phyloP scores from a whole-genome alignment of 805 yeast genomes.

The Sporopachydermia quercuum region DNA sequence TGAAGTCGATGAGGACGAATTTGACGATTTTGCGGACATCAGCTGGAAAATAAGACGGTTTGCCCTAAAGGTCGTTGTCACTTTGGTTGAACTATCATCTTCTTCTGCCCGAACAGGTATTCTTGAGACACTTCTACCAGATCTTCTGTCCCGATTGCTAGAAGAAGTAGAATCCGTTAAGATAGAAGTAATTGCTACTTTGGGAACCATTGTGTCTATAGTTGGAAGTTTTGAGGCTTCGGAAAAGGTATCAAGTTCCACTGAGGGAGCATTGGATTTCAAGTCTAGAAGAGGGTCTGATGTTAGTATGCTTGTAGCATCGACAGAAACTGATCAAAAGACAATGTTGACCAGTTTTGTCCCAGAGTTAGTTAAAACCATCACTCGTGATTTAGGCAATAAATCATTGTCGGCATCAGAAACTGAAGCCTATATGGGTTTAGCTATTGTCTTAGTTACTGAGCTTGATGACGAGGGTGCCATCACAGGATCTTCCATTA shows the following conservation, averaged over 20 bases:
- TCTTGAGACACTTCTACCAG: constrained; percentile 22
- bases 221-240: constrained; percentile 12
- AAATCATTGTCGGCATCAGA: not conserved
- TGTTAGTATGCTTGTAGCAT: constrained; percentile 13
- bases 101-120: constrained; percentile 18
- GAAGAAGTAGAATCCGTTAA: constrained; percentile 31
- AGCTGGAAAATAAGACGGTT: constrained; percentile 52
- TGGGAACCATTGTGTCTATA: constrained; percentile 23
- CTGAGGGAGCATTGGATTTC: constrained; percentile 27
- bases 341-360: constrained; percentile 12
- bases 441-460: not conserved
- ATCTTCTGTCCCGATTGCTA: constrained; percentile 24
- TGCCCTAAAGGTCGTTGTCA: constrained; percentile 28
- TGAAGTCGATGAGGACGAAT: constrained; percentile 18
- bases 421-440: not conserved
- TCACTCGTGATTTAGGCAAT: not conserved
- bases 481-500: not conserved
- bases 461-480: not conserved
- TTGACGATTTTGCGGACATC: constrained; percentile 31
- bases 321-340: constrained; percentile 13
- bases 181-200: constrained; percentile 30
- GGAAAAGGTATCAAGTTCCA: constrained; percentile 13
- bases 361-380: not conserved
- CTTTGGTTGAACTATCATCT: constrained; percentile 25
- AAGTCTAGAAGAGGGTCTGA: constrained; percentile 15